Evolutionary conservation across 2,329 filamentous ascomycete species (phyloP).

Genomic region (Claviceps sp.): DNA sequence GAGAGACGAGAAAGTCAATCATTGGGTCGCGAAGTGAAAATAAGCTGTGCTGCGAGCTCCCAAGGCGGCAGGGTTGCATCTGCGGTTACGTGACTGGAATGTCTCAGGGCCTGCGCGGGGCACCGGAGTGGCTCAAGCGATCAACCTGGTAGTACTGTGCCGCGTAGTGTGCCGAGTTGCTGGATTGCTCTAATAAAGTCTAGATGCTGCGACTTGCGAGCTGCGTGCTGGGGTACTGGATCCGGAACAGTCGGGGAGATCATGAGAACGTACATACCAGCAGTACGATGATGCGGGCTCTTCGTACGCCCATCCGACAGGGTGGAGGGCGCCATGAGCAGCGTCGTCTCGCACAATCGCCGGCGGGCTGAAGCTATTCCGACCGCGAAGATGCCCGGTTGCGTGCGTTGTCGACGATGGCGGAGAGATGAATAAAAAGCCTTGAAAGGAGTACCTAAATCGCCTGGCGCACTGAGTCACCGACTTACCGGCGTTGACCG

Average conservation of each 20-base stretch:
- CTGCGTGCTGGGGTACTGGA: neutral
- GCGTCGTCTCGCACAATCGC: neutral
- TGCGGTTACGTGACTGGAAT: neutral
- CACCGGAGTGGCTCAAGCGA: neutral
- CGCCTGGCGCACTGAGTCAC: too few species aligned
- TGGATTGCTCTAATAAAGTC: neutral
- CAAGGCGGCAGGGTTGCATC: neutral
- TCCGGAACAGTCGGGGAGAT: slow-evolving; percentile 6
- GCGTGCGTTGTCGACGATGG: too few species aligned
- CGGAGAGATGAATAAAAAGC: too few species aligned
- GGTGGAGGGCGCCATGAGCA: slow-evolving; percentile 8
- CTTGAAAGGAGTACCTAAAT: too few species aligned
- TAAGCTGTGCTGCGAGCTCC: neutral
- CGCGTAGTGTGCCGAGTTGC: neutral
- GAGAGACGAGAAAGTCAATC: neutral
- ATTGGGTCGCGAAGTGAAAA: neutral
- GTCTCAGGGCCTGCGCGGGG: neutral
- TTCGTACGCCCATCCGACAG: slow-evolving; percentile 1
- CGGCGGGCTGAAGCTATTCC: too few species aligned
- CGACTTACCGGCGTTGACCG: too few species aligned
- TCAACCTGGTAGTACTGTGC: neutral
- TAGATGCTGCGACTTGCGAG: neutral
- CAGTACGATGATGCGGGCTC: slow-evolving; percentile 6
- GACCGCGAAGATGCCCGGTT: too few species aligned
- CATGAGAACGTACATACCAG: slow-evolving; percentile 6